Evolutionary conservation across 371 early-diverging fungal genomes (phyloP).

Genomic region (Conidiobolus incongruus): DNA sequence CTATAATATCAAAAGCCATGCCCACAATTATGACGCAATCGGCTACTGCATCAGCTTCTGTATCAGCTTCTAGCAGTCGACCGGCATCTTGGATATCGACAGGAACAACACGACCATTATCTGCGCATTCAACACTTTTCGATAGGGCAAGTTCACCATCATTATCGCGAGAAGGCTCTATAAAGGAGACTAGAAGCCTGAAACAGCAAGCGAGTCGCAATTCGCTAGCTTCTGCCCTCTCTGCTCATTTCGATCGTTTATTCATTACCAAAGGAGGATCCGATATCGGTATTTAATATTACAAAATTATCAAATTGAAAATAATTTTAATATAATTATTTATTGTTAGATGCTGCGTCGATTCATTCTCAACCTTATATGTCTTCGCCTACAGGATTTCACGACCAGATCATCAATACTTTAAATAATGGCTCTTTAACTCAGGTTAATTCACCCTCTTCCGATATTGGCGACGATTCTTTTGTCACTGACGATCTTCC

Average conservation of each 20-base stretch:
- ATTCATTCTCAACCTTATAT: not conserved
- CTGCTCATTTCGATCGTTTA: not conserved
- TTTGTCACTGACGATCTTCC: not conserved
- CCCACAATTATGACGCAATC: no score
- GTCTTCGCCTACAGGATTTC: no score
- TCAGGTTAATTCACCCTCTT: not conserved
- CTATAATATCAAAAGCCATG: no score
- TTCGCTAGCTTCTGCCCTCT: not conserved
- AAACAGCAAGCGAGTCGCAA: not conserved
- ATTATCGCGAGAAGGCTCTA: not conserved
- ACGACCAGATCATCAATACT: not conserved
- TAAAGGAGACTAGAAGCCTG: not conserved
- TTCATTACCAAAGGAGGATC: no score
- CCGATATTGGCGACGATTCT: not conserved
- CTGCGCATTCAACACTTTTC: not conserved
- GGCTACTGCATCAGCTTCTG: no score
- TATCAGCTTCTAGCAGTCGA: no score
- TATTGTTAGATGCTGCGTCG: not conserved
- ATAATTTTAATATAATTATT: no score
- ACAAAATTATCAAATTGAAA: not conserved
- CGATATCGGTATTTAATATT: not conserved
- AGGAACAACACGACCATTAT: slow-evolving; percentile 2
- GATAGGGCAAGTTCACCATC: not conserved
- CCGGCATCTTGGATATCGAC: no score
- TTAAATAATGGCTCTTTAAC: not conserved